Evolutionary conservation across 2,329 filamentous ascomycete genomes (phyloP), one percentile per base, ranked within the genome.

Genomic region (Botryotinia globosa): DNA sequence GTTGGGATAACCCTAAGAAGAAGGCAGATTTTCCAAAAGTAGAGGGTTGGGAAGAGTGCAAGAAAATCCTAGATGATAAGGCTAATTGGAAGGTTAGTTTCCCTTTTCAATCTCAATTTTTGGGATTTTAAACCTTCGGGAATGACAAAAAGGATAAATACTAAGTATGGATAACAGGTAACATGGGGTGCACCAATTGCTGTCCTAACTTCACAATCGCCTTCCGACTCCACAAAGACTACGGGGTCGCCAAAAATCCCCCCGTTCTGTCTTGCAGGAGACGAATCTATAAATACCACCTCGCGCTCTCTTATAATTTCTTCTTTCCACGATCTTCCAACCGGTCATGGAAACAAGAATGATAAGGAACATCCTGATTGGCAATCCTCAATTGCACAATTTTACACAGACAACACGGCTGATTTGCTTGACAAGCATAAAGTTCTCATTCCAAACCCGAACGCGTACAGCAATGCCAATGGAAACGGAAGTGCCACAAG

Each of bases 391-490:
- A 45, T 69, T 20, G 44, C n/a, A 9, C 37, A 69, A 25, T 71
- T 71, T 32, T 71, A 54, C 18, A 64, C 42, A 18, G 58, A 45
- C 12, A 71, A 63, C 44, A 32, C 59, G 10, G 25, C 59, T 12
- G 82, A 86, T 51, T 84, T 94, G 2, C 83, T 96, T 32, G 79
- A 82, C 0, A 85, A 89, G 54, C 92, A 92, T 80, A 88, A 87
- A 61, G 91, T 88, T 80, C 86, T 85, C 72, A 85, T 94, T 54
- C 86, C 84, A 3, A 70, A 20, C 3, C 91, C 88, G 80, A 86
- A 84, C 71, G 85, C 94, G 45, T 86, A 84, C 4, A 70, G 44
- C 2, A 42, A 32, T 18, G 8, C 54, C 8, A 61, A 45, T 22
- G 39, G 22, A 10, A 51, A 44, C 25, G 39, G 61, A 34, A 59